Base-by-base conservation (phyloP, 805 yeast species). In the Wickerhamomyces rabaulensis region DNA sequence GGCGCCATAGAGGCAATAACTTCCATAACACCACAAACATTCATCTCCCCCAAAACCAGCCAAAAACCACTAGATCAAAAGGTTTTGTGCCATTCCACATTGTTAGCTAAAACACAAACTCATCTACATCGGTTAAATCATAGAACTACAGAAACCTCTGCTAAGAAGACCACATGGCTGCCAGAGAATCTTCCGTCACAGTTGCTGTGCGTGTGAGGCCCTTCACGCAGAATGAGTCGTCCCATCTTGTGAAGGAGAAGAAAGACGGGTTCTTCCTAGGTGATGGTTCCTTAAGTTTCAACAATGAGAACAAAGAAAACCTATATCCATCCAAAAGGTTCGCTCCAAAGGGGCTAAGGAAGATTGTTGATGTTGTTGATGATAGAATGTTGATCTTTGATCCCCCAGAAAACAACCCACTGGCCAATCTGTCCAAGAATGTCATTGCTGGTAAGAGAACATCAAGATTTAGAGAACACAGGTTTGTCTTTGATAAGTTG, bases 181-280 rank as follows among this genome's bases (percentile, higher is more conserved):
- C 54, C 0, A 37, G 57, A 47, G 49, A 80, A 58, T 80, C 91
- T 1, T 82, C 91, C 1, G 83, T 85, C 40, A 74, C 79, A 4
- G 94, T 86, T 12, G 84, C 88, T 1, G 91, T 89, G 2, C 69
- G 97, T 39, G 90, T 89, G 8, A 70, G 97, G 47, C 97, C 97
- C 2, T 87, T 89, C 67, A 87, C 92, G 0, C 54, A 60, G 1
- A 47, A 60, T 0, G 96, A 89, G 64, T 56, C 62, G n/a, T 56
- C 68, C 16, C 76, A 72, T 43, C 65, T 83, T 36, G 67, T 76
- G 2, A 64, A 63, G 39, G 58, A 65, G 20, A 67, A 70, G 12
- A 65, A 65, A 21, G 72, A 70, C 40, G 43, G 41, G 13, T 53
- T 70, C 20, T 78, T 80, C 51, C 64, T 73, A 9, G 80, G 84